phyloP scores from a whole-genome alignment of 345 rosid species.

The Melastoma malabathricum region DNA sequence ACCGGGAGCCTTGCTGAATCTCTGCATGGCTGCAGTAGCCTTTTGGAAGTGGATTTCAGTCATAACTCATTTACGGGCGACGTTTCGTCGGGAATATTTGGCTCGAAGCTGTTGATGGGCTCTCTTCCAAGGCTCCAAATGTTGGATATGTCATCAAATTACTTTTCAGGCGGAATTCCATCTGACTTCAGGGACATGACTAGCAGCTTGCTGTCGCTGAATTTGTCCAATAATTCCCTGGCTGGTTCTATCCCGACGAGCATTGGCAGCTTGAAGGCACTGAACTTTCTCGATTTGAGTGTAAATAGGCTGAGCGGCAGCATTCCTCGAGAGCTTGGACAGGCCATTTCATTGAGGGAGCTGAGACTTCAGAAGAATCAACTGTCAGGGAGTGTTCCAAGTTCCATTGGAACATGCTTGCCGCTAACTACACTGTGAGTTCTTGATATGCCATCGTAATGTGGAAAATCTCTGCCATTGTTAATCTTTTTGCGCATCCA shows the following conservation, averaged over 20 bases:
- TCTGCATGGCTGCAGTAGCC: constrained; percentile 29
- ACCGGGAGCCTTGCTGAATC: constrained; percentile 54
- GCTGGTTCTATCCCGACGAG: constrained; percentile 47
- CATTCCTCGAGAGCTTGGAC: constrained; percentile 59
- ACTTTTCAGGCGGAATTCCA: constrained; percentile 54
- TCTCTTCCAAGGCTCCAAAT: constrained; percentile 37
- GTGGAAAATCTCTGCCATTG: neutral
- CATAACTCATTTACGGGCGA: constrained; percentile 44
- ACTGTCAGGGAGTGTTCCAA: constrained; percentile 51
- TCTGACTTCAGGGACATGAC: constrained; percentile 33
- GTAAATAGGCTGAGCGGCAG: constrained; percentile 53
- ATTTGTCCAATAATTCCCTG: constrained; percentile 57
- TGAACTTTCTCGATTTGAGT: constrained; percentile 54
- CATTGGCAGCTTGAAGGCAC: constrained; percentile 38
- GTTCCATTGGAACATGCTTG: constrained; percentile 44
- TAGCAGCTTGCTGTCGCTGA: constrained; percentile 42
- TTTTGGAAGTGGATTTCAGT: constrained; percentile 56
- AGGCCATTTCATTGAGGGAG: constrained; percentile 51
- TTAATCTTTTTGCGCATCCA: neutral
- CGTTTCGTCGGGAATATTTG: constrained; percentile 63
- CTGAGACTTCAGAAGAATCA: constrained; percentile 51
- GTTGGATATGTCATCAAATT: constrained; percentile 70
- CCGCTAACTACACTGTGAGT: constrained; percentile 58
- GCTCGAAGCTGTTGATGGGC: constrained; percentile 17
- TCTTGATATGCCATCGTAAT: constrained; percentile 2